Evolutionary conservation across 345 rosid genomes (phyloP).

Genomic region (Aethionema arabicum): DNA sequence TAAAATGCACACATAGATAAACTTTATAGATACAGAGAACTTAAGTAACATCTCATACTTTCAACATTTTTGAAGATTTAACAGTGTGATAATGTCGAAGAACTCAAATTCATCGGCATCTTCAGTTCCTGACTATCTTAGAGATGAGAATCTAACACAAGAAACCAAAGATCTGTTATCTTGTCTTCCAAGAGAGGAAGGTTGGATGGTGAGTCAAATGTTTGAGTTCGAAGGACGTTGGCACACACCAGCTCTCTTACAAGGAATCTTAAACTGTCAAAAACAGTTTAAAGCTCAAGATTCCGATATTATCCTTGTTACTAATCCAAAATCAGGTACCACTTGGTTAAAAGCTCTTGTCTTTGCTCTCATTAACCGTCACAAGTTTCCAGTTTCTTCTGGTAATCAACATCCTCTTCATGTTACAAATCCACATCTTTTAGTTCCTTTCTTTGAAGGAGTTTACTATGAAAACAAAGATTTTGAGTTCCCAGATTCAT

Average conservation of each 20-base stretch:
- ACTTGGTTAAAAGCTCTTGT: slow-evolving; percentile 55
- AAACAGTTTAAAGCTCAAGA: slow-evolving; percentile 41
- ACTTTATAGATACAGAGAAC: no score
- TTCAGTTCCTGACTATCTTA: slow-evolving; percentile 20
- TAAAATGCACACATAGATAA: no score
- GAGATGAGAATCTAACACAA: slow-evolving; percentile 26
- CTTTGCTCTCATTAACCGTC: slow-evolving; percentile 47
- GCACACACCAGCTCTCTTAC: slow-evolving; percentile 25
- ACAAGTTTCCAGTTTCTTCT: slow-evolving; percentile 29
- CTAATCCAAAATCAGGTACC: slow-evolving; percentile 59
- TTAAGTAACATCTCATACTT: not conserved
- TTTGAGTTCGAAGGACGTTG: slow-evolving; percentile 53
- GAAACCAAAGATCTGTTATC: slow-evolving; percentile 41
- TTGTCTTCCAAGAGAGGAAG: slow-evolving; percentile 44
- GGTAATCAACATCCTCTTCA: slow-evolving; percentile 48
- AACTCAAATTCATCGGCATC: slow-evolving; percentile 14
- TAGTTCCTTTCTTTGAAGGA: slow-evolving; percentile 51
- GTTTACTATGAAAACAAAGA: slow-evolving; percentile 24
- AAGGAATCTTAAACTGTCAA: slow-evolving; percentile 38
- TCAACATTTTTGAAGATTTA: not conserved
- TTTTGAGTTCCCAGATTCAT: slow-evolving; percentile 20
- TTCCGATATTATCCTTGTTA: slow-evolving; percentile 47
- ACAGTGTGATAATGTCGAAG: slow-evolving; percentile 4
- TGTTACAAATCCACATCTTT: slow-evolving; percentile 48
- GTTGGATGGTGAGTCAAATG: slow-evolving; percentile 44